Conservation (phyloP, 768 basidiomycete genomes). For the Melanogaster broomeanus region DNA sequence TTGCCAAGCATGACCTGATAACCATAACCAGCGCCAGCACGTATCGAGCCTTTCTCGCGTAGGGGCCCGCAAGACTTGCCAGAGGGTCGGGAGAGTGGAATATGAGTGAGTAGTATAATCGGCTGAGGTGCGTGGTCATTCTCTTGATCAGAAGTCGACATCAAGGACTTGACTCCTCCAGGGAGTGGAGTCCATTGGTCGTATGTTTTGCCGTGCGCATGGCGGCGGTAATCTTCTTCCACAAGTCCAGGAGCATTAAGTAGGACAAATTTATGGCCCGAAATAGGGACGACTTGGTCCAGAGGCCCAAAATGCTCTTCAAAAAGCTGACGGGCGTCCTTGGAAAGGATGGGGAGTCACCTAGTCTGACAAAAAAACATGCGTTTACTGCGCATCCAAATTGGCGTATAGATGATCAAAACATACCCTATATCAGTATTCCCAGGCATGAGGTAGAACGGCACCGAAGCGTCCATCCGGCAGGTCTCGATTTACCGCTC, state of each 20-base stretch:
- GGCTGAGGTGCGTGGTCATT: constrained; percentile 11
- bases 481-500: constrained; percentile 94
- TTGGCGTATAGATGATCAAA: background rate
- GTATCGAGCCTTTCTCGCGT: constrained; percentile 72
- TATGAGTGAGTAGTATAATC: constrained; percentile 77
- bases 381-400: background rate
- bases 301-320: constrained; percentile 64
- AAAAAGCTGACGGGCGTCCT: constrained; percentile 60
- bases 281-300: constrained; percentile 60
- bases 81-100: constrained; percentile 79
- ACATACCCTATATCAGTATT: constrained; percentile 78
- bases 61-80: constrained; percentile 74
- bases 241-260: constrained; percentile 79
- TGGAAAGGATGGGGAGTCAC: constrained; percentile 50
- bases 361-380: constrained; percentile 45
- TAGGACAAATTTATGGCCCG: constrained; percentile 71
- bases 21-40: constrained; percentile 74
- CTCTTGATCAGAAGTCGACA: constrained; percentile 41
- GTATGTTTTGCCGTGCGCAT: constrained; percentile 49
- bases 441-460: constrained; percentile 68
- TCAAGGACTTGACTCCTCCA: constrained; percentile 63
- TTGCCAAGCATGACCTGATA: constrained; percentile 84
- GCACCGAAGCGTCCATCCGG: constrained; percentile 37
- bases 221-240: constrained; percentile 76
- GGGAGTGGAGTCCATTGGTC: constrained; percentile 55